Evolutionary conservation across 495 filamentous ascomycete species (phyloP).

Genomic region (Annulohypoxylon stygium): DNA sequence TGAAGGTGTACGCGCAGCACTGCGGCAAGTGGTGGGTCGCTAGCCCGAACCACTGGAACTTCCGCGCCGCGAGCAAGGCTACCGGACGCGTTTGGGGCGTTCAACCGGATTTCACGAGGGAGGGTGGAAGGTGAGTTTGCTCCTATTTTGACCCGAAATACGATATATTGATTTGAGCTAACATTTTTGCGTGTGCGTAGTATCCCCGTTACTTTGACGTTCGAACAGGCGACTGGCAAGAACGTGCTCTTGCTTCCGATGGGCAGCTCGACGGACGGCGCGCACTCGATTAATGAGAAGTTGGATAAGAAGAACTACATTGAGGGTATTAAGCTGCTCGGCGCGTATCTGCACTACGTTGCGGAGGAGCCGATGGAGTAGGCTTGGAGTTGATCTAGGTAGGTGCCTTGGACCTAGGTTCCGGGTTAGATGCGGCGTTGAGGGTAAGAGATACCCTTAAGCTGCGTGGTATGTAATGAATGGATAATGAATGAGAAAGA

Average conservation of each 20-base stretch:
- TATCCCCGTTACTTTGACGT: constrained; percentile 96
- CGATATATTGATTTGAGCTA: no score
- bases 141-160: no score
- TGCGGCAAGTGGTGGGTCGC: constrained; percentile 99
- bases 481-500: constrained; percentile 4
- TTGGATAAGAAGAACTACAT: constrained; percentile 97
- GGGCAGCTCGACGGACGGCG: constrained; percentile 96
- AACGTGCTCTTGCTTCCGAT: constrained; percentile 96
- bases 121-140: constrained; percentile 82
- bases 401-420: neutral
- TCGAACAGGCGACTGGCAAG: constrained; percentile 98
- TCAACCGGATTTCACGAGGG: constrained; percentile 93
- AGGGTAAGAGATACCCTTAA: neutral
- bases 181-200: no score
- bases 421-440: neutral
- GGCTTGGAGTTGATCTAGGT: constrained; percentile 40
- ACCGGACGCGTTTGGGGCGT: constrained; percentile 92
- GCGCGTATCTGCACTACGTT: constrained; percentile 96
- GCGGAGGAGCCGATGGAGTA: constrained; percentile 81
- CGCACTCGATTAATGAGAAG: constrained; percentile 98
- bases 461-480: neutral
- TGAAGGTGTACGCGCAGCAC: constrained; percentile 85
- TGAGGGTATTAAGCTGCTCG: constrained; percentile 95
- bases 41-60: constrained; percentile 98
- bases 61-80: constrained; percentile 90